These are phyloP conservation scores for Wickerhamiella musiphila DNA, from an alignment of 805 yeast species.

Conservation along the genomic window DNA sequence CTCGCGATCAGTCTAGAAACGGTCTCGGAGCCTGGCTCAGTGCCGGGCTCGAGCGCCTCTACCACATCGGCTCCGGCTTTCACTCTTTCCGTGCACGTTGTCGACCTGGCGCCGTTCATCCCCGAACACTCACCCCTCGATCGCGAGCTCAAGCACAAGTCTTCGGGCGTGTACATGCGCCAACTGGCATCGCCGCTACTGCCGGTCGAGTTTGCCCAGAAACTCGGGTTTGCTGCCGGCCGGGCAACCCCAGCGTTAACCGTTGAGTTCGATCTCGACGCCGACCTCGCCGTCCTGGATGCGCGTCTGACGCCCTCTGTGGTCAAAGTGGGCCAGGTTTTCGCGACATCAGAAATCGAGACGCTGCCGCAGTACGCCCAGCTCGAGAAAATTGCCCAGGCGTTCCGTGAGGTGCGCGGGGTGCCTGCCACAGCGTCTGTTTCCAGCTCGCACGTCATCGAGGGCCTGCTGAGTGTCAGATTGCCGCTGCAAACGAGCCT, in stretches of 20 bases:
- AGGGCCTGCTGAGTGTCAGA: constrained; percentile 7
- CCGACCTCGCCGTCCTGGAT: constrained; percentile 53
- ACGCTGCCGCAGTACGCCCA: background rate
- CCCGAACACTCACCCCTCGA: constrained; percentile 64
- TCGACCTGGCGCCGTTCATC: constrained; percentile 60
- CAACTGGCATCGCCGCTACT: constrained; percentile 53
- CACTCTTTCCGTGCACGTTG: constrained; percentile 72
- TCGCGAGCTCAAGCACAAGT: constrained; percentile 77
- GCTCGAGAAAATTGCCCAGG: constrained; percentile 3
- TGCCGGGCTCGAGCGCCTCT: too few relatives aligned
- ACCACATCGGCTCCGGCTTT: constrained; percentile 30
- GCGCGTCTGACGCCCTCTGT: constrained; percentile 61
- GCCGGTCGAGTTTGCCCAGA: constrained; percentile 26
- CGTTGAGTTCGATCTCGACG: constrained; percentile 64
- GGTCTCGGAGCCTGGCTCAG: constrained; percentile 31
- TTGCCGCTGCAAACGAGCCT: constrained; percentile 10
- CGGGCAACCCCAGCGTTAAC: constrained; percentile 51
- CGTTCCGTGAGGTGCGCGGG: constrained; percentile 3
- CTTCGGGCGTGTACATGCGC: constrained; percentile 65
- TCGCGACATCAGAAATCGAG: constrained; percentile 21
- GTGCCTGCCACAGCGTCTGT: too few relatives aligned
- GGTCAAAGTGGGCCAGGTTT: constrained; percentile 44
- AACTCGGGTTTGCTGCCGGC: constrained; percentile 33
- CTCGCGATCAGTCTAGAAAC: constrained; percentile 70
- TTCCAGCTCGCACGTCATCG: constrained; percentile 3